These are phyloP conservation scores for Barnettozyma pratensis DNA, from an alignment of 805 yeast species.

Conservation along the genomic window DNA sequence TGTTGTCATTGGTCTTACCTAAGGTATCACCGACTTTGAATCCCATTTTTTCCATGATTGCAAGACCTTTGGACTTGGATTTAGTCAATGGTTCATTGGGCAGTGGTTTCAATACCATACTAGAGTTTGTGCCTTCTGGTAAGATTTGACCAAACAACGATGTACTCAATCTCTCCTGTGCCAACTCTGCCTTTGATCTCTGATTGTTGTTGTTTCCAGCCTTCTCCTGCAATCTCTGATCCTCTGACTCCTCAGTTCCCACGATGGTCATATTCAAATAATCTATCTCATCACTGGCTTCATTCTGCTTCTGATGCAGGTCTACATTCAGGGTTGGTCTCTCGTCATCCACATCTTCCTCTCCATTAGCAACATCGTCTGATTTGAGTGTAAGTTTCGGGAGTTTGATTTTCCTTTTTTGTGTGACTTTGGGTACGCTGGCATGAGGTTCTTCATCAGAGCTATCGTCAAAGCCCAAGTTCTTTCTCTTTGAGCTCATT, in stretches of 20 bases:
- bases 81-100: constrained; percentile 4
- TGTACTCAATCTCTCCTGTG: constrained; percentile 11
- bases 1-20: constrained; percentile 28
- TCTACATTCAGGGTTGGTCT: background rate
- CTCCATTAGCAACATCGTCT: background rate
- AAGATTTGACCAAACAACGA: constrained; percentile 18
- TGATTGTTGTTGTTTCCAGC: background rate
- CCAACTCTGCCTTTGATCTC: constrained; percentile 1
- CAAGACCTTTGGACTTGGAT: constrained; percentile 37
- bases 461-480: constrained; percentile 19
- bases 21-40: constrained; percentile 42
- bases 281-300: constrained; percentile 16
- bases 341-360: constrained; percentile 7
- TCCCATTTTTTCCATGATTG: constrained; percentile 59
- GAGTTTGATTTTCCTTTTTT: constrained; percentile 8
- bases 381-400: constrained; percentile 9
- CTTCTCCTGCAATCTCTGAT: constrained; percentile 3
- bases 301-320: background rate
- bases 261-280: constrained; percentile 25
- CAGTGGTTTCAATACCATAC: background rate
- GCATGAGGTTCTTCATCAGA: constrained; percentile 1
- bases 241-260: constrained; percentile 10
- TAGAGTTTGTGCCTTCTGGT: background rate
- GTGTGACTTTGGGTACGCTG: background rate
- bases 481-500: constrained; percentile 8